Base-by-base conservation (phyloP, 306 rosid genomes). In the Vigna nakashimae region DNA sequence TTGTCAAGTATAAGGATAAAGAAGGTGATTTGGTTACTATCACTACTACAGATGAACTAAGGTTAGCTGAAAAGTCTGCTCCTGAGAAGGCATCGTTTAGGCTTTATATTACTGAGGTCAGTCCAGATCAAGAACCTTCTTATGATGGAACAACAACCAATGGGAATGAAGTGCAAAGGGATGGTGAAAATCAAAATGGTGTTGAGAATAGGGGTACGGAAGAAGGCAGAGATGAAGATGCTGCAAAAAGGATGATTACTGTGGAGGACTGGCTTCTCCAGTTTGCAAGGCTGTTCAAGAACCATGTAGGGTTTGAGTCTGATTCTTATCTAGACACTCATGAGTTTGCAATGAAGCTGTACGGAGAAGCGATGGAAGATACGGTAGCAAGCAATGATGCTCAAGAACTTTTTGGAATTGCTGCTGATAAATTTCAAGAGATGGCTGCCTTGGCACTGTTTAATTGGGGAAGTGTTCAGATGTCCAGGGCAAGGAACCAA, bases 401-500 rank as follows among this genome's bases (percentile, higher is more conserved):
- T 66, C 71, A 43, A 66, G 71, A 42, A 6, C 71, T 66, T 66
- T 66, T 66, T 66, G 53, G 28, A 20, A 66, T 66, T 43, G 53
- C 71, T 42, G 71, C 71, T 0, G 53, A 66, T 43, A 66, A 66
- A 66, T 66, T 66, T 43, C 71, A 66, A 43, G 71, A 66, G 53
- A 66, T 66, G 71, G 53, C 71, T 10, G 71, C 71, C 24, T 20
- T 66, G 71, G 71, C 71, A 11, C 2, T 66, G 71, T 22, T 66
- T 66, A 66, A 66, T 43, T 66, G 71, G 71, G 71, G 71, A 10
- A 66, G 53, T 42, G 71, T 66, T 43, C 71, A 66, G 22, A 66
- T 66, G 71, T 66, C 71, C 53, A 43, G 53, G 71, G 71, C 71
- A 42, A 66, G 71, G 53, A 66, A 86, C 86, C 79, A 71, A 28